Evolutionary conservation across 306 rosid species (phyloP), one percentile per base, ranked within the genome.

Genomic region (Inga laurina): DNA sequence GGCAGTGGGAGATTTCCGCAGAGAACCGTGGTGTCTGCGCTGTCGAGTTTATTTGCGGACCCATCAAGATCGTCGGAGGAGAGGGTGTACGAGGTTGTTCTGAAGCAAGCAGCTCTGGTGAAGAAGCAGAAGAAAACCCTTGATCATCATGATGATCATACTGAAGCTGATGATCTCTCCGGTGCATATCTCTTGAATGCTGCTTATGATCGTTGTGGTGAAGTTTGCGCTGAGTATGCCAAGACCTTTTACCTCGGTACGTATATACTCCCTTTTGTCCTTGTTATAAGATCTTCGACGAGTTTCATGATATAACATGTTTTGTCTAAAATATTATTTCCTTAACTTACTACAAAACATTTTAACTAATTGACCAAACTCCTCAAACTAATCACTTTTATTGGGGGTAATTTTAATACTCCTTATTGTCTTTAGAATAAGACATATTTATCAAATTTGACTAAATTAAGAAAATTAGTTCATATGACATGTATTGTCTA

Each of bases 141-240:
- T 5, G n/a, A 30, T 32, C 39, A 12, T 5, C 7, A 65, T 34
- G n/a, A 32, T 34, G n/a, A 32, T 32, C 6, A 30, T 22, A 57
- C 71, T 70, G 87, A 86, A 69, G 86, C 72, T 51, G 97, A 87
- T 45, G 97, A 88, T 56, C 84, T 84, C 27, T 74, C 72, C 73
- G 81, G 89, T 86, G 83, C 88, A 80, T 90, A 90, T 90, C 84
- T 95, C 41, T 85, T 95, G 86, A 87, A 68, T 82, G 86, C 82
- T n/a, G 95, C 99, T 24, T 95, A 91, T 86, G 89, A 90, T 80
- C 89, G 98, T 10, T 93, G 99, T 86, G 97, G 96, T 69, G 93
- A 93, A 81, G 97, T 95, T 24, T 95, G 99, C 78, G 95, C 99
- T 80, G 99, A 95, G 78, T 95, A 95, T 88, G 99, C 99, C 57